Conservation (phyloP, 129 eudicot species). For the Flaveria linearis region DNA sequence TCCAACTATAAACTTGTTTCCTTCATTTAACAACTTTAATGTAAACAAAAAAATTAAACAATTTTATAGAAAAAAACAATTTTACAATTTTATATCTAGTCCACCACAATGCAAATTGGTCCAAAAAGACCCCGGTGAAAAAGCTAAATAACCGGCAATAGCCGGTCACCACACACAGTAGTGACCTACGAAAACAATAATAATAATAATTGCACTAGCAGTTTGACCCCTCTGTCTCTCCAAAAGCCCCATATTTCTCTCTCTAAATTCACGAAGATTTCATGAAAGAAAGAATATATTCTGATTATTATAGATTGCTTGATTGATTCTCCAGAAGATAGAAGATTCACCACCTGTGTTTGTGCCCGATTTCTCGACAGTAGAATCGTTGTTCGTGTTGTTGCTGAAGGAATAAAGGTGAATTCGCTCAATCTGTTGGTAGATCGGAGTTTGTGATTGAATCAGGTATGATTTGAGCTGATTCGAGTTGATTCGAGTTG, state of each 20-base stretch:
- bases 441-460: constrained; percentile 12
- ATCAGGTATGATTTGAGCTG: not conserved
- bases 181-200: constrained; percentile 47
- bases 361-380: constrained; percentile 14
- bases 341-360: constrained; percentile 32
- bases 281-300: constrained; percentile 20
- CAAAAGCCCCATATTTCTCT: constrained; percentile 29
- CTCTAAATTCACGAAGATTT: constrained; percentile 25
- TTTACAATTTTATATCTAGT: not conserved
- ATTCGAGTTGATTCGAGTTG: constrained; percentile 4
- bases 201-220: constrained; percentile 37
- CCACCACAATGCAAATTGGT: not conserved
- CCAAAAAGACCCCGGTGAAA: not conserved
- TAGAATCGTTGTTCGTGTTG: not conserved
- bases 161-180: constrained; percentile 33
- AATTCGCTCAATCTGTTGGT: constrained; percentile 11
- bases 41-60: not conserved
- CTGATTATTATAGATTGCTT: constrained; percentile 21
- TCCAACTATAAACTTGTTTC: not conserved
- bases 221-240: constrained; percentile 52
- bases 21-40: not conserved
- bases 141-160: constrained; percentile 41
- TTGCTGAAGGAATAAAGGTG: constrained; percentile 22
- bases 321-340: constrained; percentile 21
- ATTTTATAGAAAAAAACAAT: not conserved